Evolutionary conservation across 1,284 basidiomycete genomes (phyloP).

Genomic region (Puccinia coronata): DNA sequence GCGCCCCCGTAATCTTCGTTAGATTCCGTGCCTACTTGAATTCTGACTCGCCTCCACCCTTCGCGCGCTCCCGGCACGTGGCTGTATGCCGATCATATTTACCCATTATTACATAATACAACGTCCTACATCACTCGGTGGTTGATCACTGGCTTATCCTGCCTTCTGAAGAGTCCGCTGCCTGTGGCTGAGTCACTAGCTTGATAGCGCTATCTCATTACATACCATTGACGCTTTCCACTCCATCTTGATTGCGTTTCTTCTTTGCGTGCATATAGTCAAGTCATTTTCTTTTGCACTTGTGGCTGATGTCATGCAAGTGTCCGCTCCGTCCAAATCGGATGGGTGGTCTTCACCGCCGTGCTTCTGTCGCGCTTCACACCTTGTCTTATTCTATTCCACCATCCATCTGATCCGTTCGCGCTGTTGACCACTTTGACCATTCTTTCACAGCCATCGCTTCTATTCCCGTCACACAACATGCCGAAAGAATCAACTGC

Average conservation of each 20-base stretch:
- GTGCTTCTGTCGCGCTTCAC: too few relatives aligned
- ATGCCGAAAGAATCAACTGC: slow-evolving; percentile 41
- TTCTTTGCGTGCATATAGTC: too few relatives aligned
- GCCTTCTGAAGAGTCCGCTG: background rate
- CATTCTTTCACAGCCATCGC: background rate
- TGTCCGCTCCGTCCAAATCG: too few relatives aligned
- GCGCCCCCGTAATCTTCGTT: background rate
- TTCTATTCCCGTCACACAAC: background rate
- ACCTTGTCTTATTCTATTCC: too few relatives aligned
- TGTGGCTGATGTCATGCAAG: too few relatives aligned
- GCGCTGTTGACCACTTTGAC: background rate
- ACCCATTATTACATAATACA: background rate
- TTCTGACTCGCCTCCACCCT: background rate
- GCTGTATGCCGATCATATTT: slow-evolving; percentile 4
- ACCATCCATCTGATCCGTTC: background rate
- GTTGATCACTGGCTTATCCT: too few relatives aligned
- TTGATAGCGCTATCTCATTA: too few relatives aligned
- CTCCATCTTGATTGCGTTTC: too few relatives aligned
- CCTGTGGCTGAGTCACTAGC: background rate
- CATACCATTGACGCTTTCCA: too few relatives aligned
- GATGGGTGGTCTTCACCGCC: background rate
- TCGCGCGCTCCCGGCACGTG: slow-evolving; percentile 3
- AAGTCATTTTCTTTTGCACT: too few relatives aligned
- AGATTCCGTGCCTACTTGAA: too few relatives aligned
- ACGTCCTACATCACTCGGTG: background rate